Conservation (phyloP, 352 stramenopile genomes). For the Phytophthora europaea region DNA sequence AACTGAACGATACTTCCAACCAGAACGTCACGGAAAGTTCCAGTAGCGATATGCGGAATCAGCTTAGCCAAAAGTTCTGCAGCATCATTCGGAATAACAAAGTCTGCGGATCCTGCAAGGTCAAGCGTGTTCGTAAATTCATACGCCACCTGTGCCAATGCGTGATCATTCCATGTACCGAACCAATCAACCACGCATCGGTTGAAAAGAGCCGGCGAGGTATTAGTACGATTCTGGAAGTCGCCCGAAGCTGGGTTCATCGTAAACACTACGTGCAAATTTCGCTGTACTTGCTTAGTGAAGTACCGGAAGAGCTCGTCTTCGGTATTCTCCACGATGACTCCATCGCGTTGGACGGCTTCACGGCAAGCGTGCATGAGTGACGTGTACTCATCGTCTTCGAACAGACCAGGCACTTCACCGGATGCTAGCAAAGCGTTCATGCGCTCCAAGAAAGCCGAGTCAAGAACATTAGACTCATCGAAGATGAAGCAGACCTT, state of each 20-base stretch:
- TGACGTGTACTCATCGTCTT: slow-evolving; percentile 99
- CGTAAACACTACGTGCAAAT: slow-evolving; percentile 99
- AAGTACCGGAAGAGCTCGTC: slow-evolving; percentile 98
- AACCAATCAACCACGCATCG: slow-evolving; percentile 99
- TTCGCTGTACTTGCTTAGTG: slow-evolving; percentile 98
- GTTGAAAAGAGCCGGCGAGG: slow-evolving; percentile 99
- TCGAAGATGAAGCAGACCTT: slow-evolving; percentile 99
- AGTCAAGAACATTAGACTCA: slow-evolving; percentile 98
- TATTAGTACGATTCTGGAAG: slow-evolving; percentile 98
- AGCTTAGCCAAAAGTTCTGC: slow-evolving; percentile 61
- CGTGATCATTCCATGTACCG: slow-evolving; percentile 98
- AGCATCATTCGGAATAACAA: slow-evolving; percentile 58
- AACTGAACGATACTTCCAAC: slow-evolving; percentile 91
- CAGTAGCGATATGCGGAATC: slow-evolving; percentile 76
- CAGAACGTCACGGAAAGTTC: slow-evolving; percentile 81
- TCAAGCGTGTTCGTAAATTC: slow-evolving; percentile 98
- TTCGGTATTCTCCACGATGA: slow-evolving; percentile 94
- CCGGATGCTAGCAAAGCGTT: slow-evolving; percentile 99
- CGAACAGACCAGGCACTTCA: slow-evolving; percentile 99
- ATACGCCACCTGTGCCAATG: slow-evolving; percentile 98
- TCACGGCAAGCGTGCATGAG: slow-evolving; percentile 97
- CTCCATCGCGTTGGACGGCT: slow-evolving; percentile 92
- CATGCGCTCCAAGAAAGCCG: slow-evolving; percentile 99
- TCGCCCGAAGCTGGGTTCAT: slow-evolving; percentile 99
- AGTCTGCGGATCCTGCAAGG: slow-evolving; percentile 91